Percentiles rank a stretch among this genome's conserved stretches.
These are phyloP conservation scores for Picea sitchensis DNA, from an alignment of 75 land plant species.

Conservation along the genomic window DNA sequence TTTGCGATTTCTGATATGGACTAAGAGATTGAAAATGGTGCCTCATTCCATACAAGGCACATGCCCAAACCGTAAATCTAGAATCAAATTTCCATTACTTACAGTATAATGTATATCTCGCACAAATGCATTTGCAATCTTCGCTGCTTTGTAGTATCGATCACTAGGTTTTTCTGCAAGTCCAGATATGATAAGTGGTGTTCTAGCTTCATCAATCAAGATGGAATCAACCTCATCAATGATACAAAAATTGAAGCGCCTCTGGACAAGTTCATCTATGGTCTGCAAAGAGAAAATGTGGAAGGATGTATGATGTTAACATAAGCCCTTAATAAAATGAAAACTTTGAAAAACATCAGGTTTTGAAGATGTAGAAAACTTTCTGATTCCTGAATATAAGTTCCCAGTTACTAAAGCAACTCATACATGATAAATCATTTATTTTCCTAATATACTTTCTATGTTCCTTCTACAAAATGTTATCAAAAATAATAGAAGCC, in stretches of 20 bases:
- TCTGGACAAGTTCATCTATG: constrained; percentile 88
- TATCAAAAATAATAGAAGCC: background rate
- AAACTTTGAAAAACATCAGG: background rate
- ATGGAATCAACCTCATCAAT: constrained; percentile 99
- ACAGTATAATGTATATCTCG: constrained; percentile 97
- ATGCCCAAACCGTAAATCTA: background rate
- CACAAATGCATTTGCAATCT: constrained; percentile 87
- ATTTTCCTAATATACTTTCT: background rate
- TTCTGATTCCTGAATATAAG: background rate
- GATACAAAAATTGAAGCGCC: constrained; percentile 88
- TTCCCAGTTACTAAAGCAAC: background rate
- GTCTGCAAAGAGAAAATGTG: constrained; percentile 43
- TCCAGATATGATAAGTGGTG: constrained; percentile 99
- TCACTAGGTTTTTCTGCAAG: constrained; percentile 99
- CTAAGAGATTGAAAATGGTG: background rate
- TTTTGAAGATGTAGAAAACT: background rate
- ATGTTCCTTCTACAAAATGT: background rate
- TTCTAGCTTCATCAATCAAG: constrained; percentile 98
- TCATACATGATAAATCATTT: background rate
- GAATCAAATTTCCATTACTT: constrained; percentile 19
- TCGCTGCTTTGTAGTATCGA: constrained; percentile 94
- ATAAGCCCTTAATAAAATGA: background rate
- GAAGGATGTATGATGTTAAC: background rate
- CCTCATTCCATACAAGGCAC: background rate
- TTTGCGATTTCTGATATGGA: background rate